Percentiles rank a stretch among this genome's conserved stretches.
Conservation (phyloP, 352 stramenopile genomes). For the Globisporangium megalacanthum region DNA sequence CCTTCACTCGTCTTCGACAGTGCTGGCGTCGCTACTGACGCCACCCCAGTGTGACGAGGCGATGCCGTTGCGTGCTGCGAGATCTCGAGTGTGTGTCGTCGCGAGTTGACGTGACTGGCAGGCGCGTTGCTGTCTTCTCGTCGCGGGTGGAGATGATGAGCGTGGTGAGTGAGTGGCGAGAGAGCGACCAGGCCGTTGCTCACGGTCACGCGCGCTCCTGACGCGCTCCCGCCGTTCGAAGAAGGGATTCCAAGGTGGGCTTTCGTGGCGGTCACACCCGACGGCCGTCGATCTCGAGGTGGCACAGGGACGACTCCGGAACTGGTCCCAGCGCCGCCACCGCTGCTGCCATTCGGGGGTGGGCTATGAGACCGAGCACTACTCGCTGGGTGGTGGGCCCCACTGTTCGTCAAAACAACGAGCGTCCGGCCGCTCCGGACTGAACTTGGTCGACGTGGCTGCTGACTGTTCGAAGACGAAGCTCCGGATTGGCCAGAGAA, state of each 20-base stretch:
- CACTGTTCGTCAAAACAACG: slow-evolving; percentile 25
- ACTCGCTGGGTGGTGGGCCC: slow-evolving; percentile 3
- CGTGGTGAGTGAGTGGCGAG: slow-evolving; percentile 15
- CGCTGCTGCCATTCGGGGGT: no score
- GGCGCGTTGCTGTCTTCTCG: no score
- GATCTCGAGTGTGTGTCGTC: no score
- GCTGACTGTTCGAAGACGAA: slow-evolving; percentile 3
- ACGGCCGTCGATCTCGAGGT: slow-evolving; percentile 4
- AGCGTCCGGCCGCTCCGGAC: slow-evolving; percentile 46
- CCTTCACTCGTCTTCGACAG: no score
- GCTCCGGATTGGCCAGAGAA: no score
- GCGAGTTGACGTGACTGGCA: no score
- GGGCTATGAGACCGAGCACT: background rate
- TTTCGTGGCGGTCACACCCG: background rate
- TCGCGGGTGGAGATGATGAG: background rate
- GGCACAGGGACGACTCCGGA: slow-evolving; percentile 1
- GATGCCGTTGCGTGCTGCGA: no score
- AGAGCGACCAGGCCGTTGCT: slow-evolving; percentile 37
- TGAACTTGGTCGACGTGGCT: slow-evolving; percentile 30
- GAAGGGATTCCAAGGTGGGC: background rate
- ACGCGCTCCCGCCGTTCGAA: no score
- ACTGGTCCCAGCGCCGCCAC: no score
- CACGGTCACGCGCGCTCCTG: slow-evolving; percentile 12
- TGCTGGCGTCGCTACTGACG: no score
- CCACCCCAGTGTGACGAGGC: no score